These are phyloP conservation scores for Comarum palustre DNA, from an alignment of 306 rosid species.

Conservation along the genomic window DNA sequence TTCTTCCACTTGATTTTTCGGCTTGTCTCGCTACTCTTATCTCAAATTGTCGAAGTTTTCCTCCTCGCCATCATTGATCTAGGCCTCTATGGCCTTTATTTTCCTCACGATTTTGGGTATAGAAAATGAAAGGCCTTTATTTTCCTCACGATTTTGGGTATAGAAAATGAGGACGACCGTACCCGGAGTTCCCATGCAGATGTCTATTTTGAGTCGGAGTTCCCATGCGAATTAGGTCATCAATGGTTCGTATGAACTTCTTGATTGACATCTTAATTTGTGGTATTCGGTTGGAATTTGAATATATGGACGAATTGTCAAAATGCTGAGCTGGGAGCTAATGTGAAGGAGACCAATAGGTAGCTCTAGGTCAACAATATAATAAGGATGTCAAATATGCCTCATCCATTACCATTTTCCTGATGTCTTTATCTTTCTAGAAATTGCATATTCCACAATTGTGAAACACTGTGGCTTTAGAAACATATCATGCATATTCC, in stretches of 20 bases:
- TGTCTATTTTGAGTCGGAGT: no score
- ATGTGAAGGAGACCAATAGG: not conserved
- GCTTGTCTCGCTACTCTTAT: not conserved
- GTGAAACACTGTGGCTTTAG: not conserved
- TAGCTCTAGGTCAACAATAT: not conserved
- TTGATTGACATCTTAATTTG: not conserved
- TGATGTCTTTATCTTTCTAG: not conserved
- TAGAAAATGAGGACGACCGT: no score
- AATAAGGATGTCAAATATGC: not conserved
- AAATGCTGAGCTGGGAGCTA: not conserved
- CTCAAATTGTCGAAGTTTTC: not conserved
- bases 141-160: no score
- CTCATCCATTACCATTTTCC: not conserved
- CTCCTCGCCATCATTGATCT: not conserved
- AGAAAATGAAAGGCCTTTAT: no score
- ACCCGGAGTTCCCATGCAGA: no score
- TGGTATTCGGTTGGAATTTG: not conserved
- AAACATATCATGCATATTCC: not conserved
- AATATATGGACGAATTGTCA: not conserved
- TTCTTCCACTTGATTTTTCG: not conserved
- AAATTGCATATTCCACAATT: not conserved
- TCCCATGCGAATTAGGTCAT: no score
- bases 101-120: constrained; percentile 1
- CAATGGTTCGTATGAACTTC: no score
- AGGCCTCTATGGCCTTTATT: not conserved